These are phyloP conservation scores for Hymenotorrendiella dingleyae DNA, from an alignment of 2,329 filamentous ascomycete species.

Conservation along the genomic window DNA sequence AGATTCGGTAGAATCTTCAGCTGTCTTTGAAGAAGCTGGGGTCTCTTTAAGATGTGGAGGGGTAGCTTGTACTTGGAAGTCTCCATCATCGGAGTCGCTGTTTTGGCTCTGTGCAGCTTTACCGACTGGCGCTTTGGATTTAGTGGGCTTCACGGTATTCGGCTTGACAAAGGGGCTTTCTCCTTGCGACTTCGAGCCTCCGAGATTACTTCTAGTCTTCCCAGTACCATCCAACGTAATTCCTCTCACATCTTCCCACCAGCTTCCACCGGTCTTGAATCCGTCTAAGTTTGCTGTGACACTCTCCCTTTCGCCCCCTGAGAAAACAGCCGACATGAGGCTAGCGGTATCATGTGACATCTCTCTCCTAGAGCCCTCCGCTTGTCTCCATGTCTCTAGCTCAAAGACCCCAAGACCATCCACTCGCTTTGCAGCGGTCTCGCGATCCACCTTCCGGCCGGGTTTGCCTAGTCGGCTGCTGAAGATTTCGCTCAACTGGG, in stretches of 20 bases:
- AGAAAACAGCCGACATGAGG: conserved; percentile 23
- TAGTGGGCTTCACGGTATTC: not conserved
- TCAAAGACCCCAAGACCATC: conserved; percentile 44
- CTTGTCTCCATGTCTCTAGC: conserved; percentile 22
- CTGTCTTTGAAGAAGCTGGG: conserved; percentile 2
- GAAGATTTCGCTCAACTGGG: conserved; percentile 45
- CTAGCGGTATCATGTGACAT: conserved; percentile 8
- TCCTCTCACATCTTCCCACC: conserved; percentile 27
- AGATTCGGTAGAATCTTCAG: conserved; percentile 17
- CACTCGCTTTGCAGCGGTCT: conserved; percentile 32
- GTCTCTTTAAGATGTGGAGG: conserved; percentile 16
- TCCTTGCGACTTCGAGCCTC: not conserved
- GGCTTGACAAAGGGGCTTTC: conserved; percentile 2
- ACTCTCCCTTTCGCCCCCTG: not conserved
- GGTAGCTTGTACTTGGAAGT: conserved; percentile 29
- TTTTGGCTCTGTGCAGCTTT: not conserved
- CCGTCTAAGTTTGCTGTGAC: not conserved
- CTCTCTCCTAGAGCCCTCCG: conserved; percentile 4
- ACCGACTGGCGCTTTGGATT: not conserved
- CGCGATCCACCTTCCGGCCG: conserved; percentile 35
- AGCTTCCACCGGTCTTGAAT: conserved; percentile 6
- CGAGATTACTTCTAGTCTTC: conserved; percentile 16
- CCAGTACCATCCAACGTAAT: conserved; percentile 18
- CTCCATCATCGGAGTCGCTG: too few species aligned
- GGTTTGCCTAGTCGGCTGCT: conserved; percentile 34